phyloP scores from a whole-genome alignment of 768 basidiomycete species.

The Termitomyces sp. region DNA sequence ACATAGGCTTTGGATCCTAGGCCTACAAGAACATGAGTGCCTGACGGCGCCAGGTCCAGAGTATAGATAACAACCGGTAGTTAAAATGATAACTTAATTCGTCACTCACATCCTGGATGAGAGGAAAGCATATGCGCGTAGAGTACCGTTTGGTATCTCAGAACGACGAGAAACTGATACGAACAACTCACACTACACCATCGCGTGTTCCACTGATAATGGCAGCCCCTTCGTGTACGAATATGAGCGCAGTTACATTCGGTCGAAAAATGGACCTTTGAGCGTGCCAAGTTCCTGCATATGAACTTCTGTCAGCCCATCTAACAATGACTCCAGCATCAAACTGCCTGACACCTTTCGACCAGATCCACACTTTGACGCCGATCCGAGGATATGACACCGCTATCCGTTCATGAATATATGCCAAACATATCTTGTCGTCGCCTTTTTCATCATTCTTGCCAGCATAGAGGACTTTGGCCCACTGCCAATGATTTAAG shows the following conservation, averaged over 20 bases:
- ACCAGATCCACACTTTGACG: conserved; percentile 62
- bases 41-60: conserved; percentile 44
- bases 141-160: conserved; percentile 60
- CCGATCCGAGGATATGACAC: conserved; percentile 54
- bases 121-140: conserved; percentile 55
- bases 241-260: conserved; percentile 58
- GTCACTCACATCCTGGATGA: conserved; percentile 49
- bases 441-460: conserved; percentile 24
- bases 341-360: conserved; percentile 35
- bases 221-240: conserved; percentile 57
- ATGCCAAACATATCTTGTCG: conserved; percentile 47
- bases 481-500: conserved; percentile 49
- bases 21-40: conserved; percentile 49
- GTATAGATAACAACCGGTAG: conserved; percentile 30
- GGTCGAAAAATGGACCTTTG: conserved; percentile 60
- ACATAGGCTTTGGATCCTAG: conserved; percentile 45
- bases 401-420: conserved; percentile 51
- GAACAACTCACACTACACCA: conserved; percentile 53
- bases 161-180: conserved; percentile 20
- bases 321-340: neutral
- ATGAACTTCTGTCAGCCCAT: conserved; percentile 1
- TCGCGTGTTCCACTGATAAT: conserved; percentile 66
- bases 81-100: neutral
- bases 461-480: conserved; percentile 47
- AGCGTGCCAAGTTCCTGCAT: conserved; percentile 53